Percentiles rank a stretch among this genome's conserved stretches.
These are phyloP conservation scores for Alternaria triticimaculans DNA, from an alignment of 2,329 filamentous ascomycete species.

Conservation along the genomic window DNA sequence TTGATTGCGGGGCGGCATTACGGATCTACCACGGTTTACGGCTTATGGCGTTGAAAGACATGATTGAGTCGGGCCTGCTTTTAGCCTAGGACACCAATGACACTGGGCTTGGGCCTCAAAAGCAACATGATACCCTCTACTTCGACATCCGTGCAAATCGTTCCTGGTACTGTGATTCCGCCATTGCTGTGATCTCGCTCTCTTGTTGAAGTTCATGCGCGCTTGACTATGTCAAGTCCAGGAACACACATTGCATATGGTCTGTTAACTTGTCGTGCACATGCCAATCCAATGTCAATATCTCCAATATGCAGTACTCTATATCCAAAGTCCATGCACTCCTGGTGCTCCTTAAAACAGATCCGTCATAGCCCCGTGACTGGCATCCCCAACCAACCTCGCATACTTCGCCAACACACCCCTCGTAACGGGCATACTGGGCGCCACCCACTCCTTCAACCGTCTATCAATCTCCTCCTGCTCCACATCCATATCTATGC, in stretches of 20 bases:
- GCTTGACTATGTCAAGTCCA: background rate
- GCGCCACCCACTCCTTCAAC: constrained; percentile 71
- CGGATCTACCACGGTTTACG: constrained; percentile 42
- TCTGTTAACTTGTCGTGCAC: background rate
- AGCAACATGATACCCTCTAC: constrained; percentile 35
- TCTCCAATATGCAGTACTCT: background rate
- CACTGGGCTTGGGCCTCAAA: constrained; percentile 42
- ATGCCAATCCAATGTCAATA: background rate
- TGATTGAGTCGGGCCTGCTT: constrained; percentile 36
- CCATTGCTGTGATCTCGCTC: background rate
- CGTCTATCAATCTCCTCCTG: constrained; percentile 74
- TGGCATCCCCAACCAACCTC: constrained; percentile 85
- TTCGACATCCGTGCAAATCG: too few species aligned
- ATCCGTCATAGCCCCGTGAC: constrained; percentile 89
- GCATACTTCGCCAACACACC: constrained; percentile 92
- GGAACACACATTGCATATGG: background rate
- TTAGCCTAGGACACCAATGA: constrained; percentile 46
- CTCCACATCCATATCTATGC: constrained; percentile 72
- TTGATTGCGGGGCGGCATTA: constrained; percentile 31
- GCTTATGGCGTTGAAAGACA: constrained; percentile 46
- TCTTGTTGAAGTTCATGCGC: background rate
- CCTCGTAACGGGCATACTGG: constrained; percentile 74
- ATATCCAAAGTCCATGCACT: too few species aligned
- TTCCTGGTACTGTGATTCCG: background rate
- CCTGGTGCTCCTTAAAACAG: constrained; percentile 56